Evolutionary conservation across 345 rosid genomes (phyloP).

Genomic region (Salix viminalis): DNA sequence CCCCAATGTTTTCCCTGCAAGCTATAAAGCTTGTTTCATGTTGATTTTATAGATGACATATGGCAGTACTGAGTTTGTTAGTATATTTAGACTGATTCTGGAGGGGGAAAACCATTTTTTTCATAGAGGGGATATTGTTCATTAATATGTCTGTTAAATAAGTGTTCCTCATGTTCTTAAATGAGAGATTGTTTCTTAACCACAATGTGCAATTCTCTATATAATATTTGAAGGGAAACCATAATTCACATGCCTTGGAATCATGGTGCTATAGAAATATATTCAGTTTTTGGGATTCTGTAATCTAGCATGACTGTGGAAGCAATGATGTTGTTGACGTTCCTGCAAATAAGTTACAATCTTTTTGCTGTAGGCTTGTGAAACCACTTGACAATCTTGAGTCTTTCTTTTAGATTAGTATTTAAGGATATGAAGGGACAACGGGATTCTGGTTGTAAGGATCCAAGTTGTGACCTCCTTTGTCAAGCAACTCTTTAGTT

Average conservation of each 20-base stretch:
- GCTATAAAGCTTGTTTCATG: background rate
- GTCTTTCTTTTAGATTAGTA: background rate
- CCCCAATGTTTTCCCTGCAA: background rate
- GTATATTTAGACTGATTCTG: background rate
- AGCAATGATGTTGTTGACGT: background rate
- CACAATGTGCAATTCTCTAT: background rate
- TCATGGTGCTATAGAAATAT: background rate
- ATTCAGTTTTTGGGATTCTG: background rate
- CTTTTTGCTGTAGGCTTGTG: background rate
- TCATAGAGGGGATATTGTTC: background rate
- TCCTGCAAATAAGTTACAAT: background rate
- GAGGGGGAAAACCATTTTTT: background rate
- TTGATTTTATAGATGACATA: background rate
- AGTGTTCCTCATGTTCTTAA: background rate
- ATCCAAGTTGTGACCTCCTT: background rate
- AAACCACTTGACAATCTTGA: background rate
- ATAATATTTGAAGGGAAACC: background rate
- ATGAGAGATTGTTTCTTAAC: background rate
- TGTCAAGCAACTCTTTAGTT: background rate
- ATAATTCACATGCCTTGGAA: background rate
- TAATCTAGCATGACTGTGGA: background rate
- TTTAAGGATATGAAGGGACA: background rate
- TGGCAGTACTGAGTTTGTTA: background rate
- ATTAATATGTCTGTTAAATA: background rate
- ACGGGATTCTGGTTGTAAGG: background rate